phyloP scores from a whole-genome alignment of 2,329 filamentous ascomycete species.

The Xylaria arbuscula region DNA sequence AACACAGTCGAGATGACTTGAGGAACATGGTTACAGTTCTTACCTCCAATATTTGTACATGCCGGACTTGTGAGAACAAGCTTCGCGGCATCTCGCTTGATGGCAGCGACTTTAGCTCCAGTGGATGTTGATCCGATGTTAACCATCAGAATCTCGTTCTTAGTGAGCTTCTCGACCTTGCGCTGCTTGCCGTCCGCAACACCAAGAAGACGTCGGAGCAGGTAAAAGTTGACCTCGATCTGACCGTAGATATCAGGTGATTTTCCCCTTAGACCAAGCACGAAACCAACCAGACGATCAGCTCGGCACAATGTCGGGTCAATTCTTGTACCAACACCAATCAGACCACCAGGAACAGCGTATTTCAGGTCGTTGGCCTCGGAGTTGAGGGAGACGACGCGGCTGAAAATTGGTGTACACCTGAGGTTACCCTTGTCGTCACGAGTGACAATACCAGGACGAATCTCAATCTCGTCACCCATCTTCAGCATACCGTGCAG shows the following conservation, averaged over 20 bases:
- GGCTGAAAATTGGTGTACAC: slow-evolving; percentile 96
- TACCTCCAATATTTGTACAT: slow-evolving; percentile 86
- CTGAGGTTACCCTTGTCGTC: slow-evolving; percentile 93
- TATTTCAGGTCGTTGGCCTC: slow-evolving; percentile 99
- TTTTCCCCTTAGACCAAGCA: slow-evolving; percentile 91
- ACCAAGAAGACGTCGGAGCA: slow-evolving; percentile 91
- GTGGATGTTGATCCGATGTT: slow-evolving; percentile 99
- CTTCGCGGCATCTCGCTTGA: slow-evolving; percentile 98
- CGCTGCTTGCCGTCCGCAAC: slow-evolving; percentile 99
- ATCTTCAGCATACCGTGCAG: slow-evolving; percentile 96
- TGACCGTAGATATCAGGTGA: slow-evolving; percentile 98
- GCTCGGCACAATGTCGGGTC: slow-evolving; percentile 98
- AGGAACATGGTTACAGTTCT: background rate
- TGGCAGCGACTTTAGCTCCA: slow-evolving; percentile 95
- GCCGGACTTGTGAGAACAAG: slow-evolving; percentile 91
- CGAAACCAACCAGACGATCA: slow-evolving; percentile 98
- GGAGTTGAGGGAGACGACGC: slow-evolving; percentile 94
- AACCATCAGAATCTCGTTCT: slow-evolving; percentile 99
- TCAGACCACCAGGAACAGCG: slow-evolving; percentile 95
- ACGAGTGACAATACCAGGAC: slow-evolving; percentile 97
- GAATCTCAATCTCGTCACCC: slow-evolving; percentile 97
- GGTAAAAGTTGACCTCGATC: slow-evolving; percentile 99
- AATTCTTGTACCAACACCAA: slow-evolving; percentile 97
- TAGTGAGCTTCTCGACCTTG: slow-evolving; percentile 97
- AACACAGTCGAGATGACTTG: background rate